A percentile compares a stretch with the other conserved stretches of the same genome.
phyloP scores from a whole-genome alignment of 345 rosid genomes.

The Lepidium africanum region DNA sequence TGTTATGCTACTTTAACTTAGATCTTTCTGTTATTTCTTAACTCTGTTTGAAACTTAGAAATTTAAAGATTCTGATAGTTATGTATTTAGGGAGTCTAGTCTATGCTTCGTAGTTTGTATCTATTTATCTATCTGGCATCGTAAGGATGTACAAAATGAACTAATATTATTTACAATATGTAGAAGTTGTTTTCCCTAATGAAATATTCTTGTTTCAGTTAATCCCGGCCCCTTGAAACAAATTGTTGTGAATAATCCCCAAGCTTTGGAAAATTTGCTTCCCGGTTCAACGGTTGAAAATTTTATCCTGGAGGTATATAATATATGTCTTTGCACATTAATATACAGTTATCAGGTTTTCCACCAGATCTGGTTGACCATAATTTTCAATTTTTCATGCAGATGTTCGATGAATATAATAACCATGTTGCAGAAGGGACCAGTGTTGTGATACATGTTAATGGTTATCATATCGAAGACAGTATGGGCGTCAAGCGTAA shows the following conservation, averaged over 20 bases:
- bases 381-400: conserved; percentile 7
- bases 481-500: conserved; percentile 28
- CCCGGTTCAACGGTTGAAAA: conserved; percentile 41
- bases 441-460: conserved; percentile 33
- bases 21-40: not conserved
- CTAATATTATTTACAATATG: not conserved
- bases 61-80: not conserved
- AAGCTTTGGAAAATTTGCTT: conserved; percentile 28
- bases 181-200: not conserved
- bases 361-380: not conserved
- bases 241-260: conserved; percentile 22
- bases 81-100: not conserved
- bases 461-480: conserved; percentile 43
- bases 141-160: not conserved
- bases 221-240: conserved; percentile 38
- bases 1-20: not conserved
- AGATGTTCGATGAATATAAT: conserved; percentile 50
- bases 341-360: not conserved
- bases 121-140: not conserved
- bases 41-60: not conserved
- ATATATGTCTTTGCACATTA: not conserved
- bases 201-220: conserved; percentile 29
- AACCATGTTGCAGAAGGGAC: conserved; percentile 42
- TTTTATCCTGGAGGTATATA: conserved; percentile 50
- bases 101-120: not conserved